A percentile compares a stretch with the other conserved stretches of the same genome.
These are phyloP conservation scores for Nelumbo lutea DNA, from an alignment of 164 flowering plant species.

Conservation along the genomic window DNA sequence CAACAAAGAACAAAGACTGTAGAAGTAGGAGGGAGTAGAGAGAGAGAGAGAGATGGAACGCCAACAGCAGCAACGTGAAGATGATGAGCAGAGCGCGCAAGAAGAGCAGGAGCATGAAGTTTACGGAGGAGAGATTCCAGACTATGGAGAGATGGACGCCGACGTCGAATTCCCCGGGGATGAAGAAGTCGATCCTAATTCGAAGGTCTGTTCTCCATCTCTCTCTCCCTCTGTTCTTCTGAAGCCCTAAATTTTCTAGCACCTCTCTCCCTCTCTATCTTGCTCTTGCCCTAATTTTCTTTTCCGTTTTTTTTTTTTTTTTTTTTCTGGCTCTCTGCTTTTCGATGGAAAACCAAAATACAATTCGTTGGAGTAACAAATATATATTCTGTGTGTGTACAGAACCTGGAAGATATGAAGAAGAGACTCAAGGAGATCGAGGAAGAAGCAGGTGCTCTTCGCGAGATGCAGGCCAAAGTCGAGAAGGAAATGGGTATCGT, in stretches of 20 bases:
- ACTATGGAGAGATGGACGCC: constrained; percentile 57
- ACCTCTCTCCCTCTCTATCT: background rate
- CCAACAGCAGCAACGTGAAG: background rate
- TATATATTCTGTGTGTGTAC: background rate
- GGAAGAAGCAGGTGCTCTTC: constrained; percentile 75
- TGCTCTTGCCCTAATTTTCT: background rate
- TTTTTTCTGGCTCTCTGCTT: background rate
- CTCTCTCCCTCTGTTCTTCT: background rate
- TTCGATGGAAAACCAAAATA: background rate
- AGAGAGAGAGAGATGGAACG: background rate
- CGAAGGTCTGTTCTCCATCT: constrained; percentile 35
- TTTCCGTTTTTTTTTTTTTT: background rate
- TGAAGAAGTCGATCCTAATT: constrained; percentile 39
- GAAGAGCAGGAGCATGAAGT: constrained; percentile 81
- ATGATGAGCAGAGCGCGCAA: constrained; percentile 31
- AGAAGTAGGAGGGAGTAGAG: background rate
- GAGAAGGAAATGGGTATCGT: constrained; percentile 51
- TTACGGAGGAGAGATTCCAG: constrained; percentile 85
- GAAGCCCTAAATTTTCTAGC: constrained; percentile 13
- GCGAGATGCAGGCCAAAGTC: constrained; percentile 10
- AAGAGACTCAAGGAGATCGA: constrained; percentile 73
- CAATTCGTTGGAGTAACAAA: too few relatives aligned
- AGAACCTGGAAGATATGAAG: constrained; percentile 83
- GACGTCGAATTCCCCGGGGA: constrained; percentile 74
- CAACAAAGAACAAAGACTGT: too few relatives aligned